phyloP scores from a whole-genome alignment of 352 stramenopile species.

The Globisporangium solare region DNA sequence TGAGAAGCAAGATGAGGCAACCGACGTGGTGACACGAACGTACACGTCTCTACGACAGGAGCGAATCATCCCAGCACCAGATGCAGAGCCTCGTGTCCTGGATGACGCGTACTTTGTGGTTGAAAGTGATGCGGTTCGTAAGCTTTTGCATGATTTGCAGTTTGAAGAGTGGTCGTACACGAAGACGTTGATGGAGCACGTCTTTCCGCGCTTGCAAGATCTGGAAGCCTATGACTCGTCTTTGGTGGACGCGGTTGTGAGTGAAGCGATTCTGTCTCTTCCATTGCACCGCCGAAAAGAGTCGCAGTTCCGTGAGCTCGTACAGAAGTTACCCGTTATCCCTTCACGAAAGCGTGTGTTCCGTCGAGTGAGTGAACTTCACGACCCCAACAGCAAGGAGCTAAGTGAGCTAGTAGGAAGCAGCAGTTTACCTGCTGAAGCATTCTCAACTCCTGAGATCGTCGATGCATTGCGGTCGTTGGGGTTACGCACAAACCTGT shows the following conservation, averaged over 20 bases:
- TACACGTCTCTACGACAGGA: slow-evolving; percentile 12
- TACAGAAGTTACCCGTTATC: slow-evolving; percentile 40
- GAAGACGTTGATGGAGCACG: slow-evolving; percentile 49
- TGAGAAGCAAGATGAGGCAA: background rate
- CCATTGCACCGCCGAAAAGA: slow-evolving; percentile 54
- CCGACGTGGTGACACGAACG: background rate
- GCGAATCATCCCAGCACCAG: slow-evolving; percentile 32
- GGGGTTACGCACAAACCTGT: slow-evolving; percentile 53
- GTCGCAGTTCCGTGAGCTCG: slow-evolving; percentile 34
- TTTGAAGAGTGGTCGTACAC: slow-evolving; percentile 56
- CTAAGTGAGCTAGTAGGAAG: slow-evolving; percentile 60
- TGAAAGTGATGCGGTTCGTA: slow-evolving; percentile 27
- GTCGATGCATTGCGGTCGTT: slow-evolving; percentile 51
- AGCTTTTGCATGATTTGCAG: slow-evolving; percentile 42
- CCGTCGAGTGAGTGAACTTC: slow-evolving; percentile 46
- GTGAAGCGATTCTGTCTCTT: slow-evolving; percentile 36
- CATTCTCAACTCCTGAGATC: slow-evolving; percentile 41
- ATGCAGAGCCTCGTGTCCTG: slow-evolving; percentile 42
- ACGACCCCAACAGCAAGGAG: slow-evolving; percentile 67
- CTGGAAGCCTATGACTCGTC: slow-evolving; percentile 26
- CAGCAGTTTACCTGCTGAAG: slow-evolving; percentile 48
- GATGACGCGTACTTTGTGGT: slow-evolving; percentile 45
- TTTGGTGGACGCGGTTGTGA: slow-evolving; percentile 50
- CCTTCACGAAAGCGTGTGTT: slow-evolving; percentile 51
- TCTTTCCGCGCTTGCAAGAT: slow-evolving; percentile 44